Evolutionary conservation across 306 rosid genomes (phyloP).

Genomic region (Oemleria cerasiformis): DNA sequence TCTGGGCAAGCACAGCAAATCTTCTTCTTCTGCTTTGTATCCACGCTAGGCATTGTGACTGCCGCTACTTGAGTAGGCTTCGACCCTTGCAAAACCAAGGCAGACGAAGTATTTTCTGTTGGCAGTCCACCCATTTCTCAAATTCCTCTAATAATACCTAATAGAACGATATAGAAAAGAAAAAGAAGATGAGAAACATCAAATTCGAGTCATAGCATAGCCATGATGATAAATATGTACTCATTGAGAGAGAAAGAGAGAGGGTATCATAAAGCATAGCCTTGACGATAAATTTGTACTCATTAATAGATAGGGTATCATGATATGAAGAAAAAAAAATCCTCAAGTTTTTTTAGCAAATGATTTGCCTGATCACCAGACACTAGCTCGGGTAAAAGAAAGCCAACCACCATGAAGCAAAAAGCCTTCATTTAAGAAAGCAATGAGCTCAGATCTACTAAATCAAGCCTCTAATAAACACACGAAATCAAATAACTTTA

Average conservation of each 20-base stretch:
- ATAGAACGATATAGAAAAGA: background rate
- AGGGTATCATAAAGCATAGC: too few species aligned
- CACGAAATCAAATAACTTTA: background rate
- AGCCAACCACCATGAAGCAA: background rate
- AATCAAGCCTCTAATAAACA: background rate
- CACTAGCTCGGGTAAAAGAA: background rate
- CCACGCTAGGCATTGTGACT: conserved; percentile 19
- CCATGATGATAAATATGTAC: background rate
- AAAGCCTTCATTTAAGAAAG: background rate
- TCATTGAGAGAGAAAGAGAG: too few species aligned
- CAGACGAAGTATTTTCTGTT: conserved; percentile 35
- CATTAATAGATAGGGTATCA: background rate
- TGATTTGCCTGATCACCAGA: background rate
- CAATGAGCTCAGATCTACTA: background rate
- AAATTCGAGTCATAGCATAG: background rate
- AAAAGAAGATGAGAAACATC: background rate
- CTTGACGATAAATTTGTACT: too few species aligned
- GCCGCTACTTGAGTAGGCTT: conserved; percentile 28
- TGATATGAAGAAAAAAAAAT: background rate
- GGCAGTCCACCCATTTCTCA: conserved; percentile 49
- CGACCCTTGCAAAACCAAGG: conserved; percentile 29
- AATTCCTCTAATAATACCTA: conserved; percentile 3
- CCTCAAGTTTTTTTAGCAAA: background rate
- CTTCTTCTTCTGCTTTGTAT: conserved; percentile 73
- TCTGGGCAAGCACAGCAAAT: conserved; percentile 91